phyloP scores from a whole-genome alignment of 2,329 filamentous ascomycete genomes.

The Hypocrella siamensis region DNA sequence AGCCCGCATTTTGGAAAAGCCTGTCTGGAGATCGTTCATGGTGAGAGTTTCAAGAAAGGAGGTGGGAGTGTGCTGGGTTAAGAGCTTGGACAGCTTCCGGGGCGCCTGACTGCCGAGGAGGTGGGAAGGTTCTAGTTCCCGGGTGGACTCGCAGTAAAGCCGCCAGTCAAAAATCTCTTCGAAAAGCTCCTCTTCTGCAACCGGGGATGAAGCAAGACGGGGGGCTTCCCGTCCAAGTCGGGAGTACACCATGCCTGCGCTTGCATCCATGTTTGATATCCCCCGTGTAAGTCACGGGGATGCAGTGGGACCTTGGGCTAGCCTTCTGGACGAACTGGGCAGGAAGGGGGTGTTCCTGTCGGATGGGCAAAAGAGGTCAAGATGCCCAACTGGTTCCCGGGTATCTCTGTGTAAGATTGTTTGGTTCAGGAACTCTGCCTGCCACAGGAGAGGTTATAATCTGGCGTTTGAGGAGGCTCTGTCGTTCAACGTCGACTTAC shows the following conservation, averaged over 20 bases:
- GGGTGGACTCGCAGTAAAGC: constrained; percentile 17
- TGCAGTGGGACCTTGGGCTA: constrained; percentile 25
- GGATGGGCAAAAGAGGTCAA: constrained; percentile 22
- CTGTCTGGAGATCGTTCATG: constrained; percentile 14
- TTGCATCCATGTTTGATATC: constrained; percentile 20
- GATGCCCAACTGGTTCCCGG: constrained; percentile 21
- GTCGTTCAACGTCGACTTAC: constrained; percentile 19
- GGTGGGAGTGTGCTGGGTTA: constrained; percentile 16
- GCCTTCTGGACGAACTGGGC: constrained; percentile 19
- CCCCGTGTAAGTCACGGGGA: constrained; percentile 25
- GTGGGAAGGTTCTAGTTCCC: constrained; percentile 14
- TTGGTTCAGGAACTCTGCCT: constrained; percentile 21
- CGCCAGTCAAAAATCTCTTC: constrained; percentile 21
- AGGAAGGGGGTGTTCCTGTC: constrained; percentile 15
- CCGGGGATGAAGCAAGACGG: constrained; percentile 19
- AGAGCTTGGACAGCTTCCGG: constrained; percentile 16
- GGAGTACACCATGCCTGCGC: constrained; percentile 16
- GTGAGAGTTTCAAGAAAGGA: constrained; percentile 15
- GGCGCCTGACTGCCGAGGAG: constrained; percentile 13
- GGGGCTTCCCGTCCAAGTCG: constrained; percentile 19
- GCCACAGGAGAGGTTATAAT: constrained; percentile 23
- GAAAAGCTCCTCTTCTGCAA: constrained; percentile 18
- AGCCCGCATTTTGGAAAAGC: constrained; percentile 19
- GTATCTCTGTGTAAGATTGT: constrained; percentile 22
- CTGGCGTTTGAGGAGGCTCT: constrained; percentile 20